Evolutionary conservation across 768 basidiomycete genomes (phyloP).

Genomic region (Hydnomerulius pinastri): DNA sequence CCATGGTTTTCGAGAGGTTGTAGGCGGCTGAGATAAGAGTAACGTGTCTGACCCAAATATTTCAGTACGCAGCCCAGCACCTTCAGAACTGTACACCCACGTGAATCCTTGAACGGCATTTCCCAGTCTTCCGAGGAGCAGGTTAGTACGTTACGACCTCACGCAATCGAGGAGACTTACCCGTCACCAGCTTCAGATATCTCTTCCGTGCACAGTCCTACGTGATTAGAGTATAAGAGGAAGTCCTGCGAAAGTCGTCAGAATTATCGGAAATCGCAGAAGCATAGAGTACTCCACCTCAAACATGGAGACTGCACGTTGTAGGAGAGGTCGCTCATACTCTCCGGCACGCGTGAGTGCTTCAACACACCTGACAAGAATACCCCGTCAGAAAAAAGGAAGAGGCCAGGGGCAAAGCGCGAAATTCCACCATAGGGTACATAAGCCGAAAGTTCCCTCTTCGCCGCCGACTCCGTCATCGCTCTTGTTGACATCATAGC

Average conservation of each 20-base stretch:
- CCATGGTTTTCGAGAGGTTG: constrained; percentile 70
- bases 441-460: constrained; percentile 93
- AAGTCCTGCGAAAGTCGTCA: constrained; percentile 54
- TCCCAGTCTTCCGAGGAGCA: constrained; percentile 54
- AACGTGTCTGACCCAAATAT: constrained; percentile 56
- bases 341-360: constrained; percentile 87
- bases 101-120: constrained; percentile 92
- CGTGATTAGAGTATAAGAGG: constrained; percentile 81
- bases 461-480: constrained; percentile 96
- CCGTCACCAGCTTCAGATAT: constrained; percentile 85
- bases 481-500: constrained; percentile 84
- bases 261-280: background rate
- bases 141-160: background rate
- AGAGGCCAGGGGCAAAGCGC: background rate
- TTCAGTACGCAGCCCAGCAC: background rate
- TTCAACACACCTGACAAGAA: constrained; percentile 69
- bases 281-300: constrained; percentile 55
- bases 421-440: constrained; percentile 67
- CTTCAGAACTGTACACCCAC: constrained; percentile 42
- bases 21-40: constrained; percentile 85
- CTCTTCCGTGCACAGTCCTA: constrained; percentile 84
- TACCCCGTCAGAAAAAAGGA: background rate
- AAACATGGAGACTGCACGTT: constrained; percentile 81
- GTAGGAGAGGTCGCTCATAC: constrained; percentile 66
- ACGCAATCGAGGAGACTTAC: constrained; percentile 39